phyloP scores from a whole-genome alignment of 1,139 yeast genomes.

The Sugiyamaella grinbergsii region DNA sequence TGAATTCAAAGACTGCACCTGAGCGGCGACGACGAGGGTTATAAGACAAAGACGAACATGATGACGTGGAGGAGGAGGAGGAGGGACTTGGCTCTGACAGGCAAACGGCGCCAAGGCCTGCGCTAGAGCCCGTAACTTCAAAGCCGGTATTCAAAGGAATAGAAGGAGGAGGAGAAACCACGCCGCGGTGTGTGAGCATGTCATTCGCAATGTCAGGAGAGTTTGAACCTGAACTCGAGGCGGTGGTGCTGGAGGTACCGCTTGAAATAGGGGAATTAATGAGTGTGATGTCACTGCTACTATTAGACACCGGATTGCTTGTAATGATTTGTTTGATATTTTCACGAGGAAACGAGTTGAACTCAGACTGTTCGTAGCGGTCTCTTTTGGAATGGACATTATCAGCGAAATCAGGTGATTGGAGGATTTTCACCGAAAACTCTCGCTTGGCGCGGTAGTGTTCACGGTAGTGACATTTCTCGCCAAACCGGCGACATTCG shows the following conservation, averaged over 20 bases:
- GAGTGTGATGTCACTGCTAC: conserved; percentile 7
- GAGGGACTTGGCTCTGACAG: too few species aligned
- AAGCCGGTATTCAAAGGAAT: neutral
- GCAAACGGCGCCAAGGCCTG: neutral
- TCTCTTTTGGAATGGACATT: conserved; percentile 9
- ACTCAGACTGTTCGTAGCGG: too few species aligned
- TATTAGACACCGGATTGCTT: neutral
- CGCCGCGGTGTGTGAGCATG: neutral
- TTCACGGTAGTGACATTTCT: conserved; percentile 32
- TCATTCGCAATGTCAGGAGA: conserved; percentile 9
- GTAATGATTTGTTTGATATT: neutral
- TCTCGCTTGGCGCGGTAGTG: conserved; percentile 35
- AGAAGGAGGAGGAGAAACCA: conserved; percentile 14
- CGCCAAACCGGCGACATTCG: conserved; percentile 33
- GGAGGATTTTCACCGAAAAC: conserved; percentile 33
- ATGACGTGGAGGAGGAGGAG: too few species aligned
- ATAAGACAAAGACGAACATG: neutral
- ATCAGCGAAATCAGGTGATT: conserved; percentile 27
- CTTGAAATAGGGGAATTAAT: conserved; percentile 12
- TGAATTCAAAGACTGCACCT: conserved; percentile 11
- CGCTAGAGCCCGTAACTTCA: neutral
- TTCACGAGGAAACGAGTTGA: neutral
- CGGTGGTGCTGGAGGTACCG: conserved; percentile 5
- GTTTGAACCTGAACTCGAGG: conserved; percentile 7
- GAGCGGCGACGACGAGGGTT: conserved; percentile 12